Base-by-base conservation (phyloP, 169 alveolate genomes). In the Cryptosporidium viatorum region DNA sequence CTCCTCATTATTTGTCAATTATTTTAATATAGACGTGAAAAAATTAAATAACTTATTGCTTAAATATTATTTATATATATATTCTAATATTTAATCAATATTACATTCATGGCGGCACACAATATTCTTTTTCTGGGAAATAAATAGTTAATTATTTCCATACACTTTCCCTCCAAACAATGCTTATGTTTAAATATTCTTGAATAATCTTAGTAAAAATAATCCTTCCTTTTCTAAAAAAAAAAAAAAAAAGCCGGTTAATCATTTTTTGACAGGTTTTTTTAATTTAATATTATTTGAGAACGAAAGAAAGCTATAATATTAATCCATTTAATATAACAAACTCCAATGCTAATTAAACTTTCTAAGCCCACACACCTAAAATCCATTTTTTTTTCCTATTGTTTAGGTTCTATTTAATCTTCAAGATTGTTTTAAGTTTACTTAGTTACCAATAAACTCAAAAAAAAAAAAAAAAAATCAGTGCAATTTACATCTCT, bases 21-120 rank as follows among this genome's bases (percentile, higher is more conserved):
- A 18, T 65, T 23, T 65, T 23, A 16, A 8, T 65, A 35, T 65
- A 65, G 71, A 65, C 71, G 71, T 65, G 71, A 35, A 65, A 65
- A n/a, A n/a, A 65, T 65, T 65, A 5, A 65, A 33, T 59, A 1
- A 65, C 12, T 31, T 65, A 62, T n/a, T n/a, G 6, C 12, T 33
- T 33, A 10, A 29, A 29, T 33, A 33, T 14, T 65, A 65, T 33
- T 33, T 65, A 35, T 31, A 31, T 65, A 31, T 65, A 31, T 33
- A 9, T 10, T 14, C 16, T 26, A 4, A 65, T 65, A 55, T 26
- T 55, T 55, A 26, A 9, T 26, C 1, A 23, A 26, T 26, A 23
- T n/a, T 23, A 9, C 9, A n/a, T 55, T 55, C 67, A 55, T 55
- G 67, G 67, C 67, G 67, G 37, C 67, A 55, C 67, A 55, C 67